Conservation (phyloP, 208 protist species). For the Trypanosoma scelopori region DNA sequence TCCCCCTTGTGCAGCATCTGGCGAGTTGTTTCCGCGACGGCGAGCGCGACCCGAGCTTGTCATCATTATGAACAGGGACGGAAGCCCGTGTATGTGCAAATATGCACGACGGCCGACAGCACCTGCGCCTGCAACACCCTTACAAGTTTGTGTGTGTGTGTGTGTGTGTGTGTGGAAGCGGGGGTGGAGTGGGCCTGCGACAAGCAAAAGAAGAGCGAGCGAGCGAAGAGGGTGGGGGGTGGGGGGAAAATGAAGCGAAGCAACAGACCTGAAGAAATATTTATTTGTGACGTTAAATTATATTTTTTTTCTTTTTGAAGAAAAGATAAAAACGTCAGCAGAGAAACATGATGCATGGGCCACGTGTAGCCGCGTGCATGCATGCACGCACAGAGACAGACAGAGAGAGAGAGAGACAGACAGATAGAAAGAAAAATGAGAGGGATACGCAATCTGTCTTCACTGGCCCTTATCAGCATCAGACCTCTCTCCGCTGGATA, state of each 20-base stretch:
- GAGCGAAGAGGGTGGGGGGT: neutral
- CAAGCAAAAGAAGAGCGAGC: neutral
- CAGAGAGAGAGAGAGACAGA: neutral
- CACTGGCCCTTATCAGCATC: no score
- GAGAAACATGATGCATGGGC: neutral
- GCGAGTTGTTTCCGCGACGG: slow-evolving; percentile 7
- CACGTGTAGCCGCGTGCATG: no score
- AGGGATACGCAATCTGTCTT: no score
- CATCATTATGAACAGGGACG: neutral
- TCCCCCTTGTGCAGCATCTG: neutral
- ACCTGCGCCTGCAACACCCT: neutral
- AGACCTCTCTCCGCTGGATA: no score
- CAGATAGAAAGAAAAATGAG: no score
- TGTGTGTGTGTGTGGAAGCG: no score
- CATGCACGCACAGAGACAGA: neutral
- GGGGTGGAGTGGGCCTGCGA: no score
- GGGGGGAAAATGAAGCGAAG: neutral
- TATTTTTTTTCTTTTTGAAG: neutral
- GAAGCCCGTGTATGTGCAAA: neutral
- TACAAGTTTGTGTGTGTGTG: no score
- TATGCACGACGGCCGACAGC: neutral
- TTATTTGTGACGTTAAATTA: no score
- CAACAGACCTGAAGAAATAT: no score
- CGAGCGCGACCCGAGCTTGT: neutral
- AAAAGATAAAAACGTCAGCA: neutral